phyloP scores from a whole-genome alignment of 2,329 filamentous ascomycete genomes.

The Didymella exigua region DNA sequence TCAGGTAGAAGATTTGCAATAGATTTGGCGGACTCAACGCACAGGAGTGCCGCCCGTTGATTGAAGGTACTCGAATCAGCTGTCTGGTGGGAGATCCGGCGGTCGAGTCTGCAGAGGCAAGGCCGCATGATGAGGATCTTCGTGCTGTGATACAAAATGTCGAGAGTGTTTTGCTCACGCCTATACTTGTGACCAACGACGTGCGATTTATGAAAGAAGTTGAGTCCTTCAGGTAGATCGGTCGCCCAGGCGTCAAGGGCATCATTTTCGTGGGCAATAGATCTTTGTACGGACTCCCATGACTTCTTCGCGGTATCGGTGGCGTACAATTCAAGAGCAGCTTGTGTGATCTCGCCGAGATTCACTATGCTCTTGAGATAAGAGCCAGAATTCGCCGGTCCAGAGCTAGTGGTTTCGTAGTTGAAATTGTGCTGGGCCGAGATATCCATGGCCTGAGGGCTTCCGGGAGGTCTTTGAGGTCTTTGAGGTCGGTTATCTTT shows the following conservation, averaged over 20 bases:
- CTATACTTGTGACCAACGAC: neutral
- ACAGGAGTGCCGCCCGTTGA: slow-evolving; percentile 36
- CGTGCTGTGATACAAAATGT: slow-evolving; percentile 28
- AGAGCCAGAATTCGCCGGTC: slow-evolving; percentile 28
- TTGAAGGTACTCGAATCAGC: slow-evolving; percentile 41
- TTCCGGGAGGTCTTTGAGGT: neutral
- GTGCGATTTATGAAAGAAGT: slow-evolving; percentile 12
- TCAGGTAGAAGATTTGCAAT: slow-evolving; percentile 45
- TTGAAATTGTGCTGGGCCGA: neutral
- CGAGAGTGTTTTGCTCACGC: slow-evolving; percentile 27
- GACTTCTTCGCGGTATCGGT: slow-evolving; percentile 33
- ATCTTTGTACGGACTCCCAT: slow-evolving; percentile 44
- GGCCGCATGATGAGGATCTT: slow-evolving; percentile 48
- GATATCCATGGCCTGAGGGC: neutral
- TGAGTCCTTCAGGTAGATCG: slow-evolving; percentile 34
- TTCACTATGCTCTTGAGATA: slow-evolving; percentile 27
- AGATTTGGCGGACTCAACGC: slow-evolving; percentile 43
- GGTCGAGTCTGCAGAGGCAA: slow-evolving; percentile 47
- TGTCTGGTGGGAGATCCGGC: slow-evolving; percentile 39
- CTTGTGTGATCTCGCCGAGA: slow-evolving; percentile 38
- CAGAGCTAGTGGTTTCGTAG: neutral
- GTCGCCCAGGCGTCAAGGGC: slow-evolving; percentile 44
- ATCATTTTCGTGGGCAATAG: slow-evolving; percentile 33
- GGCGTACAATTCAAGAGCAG: slow-evolving; percentile 44
- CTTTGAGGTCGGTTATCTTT: neutral